These are phyloP conservation scores for Coniferiporia sulphurascens DNA, from an alignment of 1,284 basidiomycete genomes.

Conservation along the genomic window DNA sequence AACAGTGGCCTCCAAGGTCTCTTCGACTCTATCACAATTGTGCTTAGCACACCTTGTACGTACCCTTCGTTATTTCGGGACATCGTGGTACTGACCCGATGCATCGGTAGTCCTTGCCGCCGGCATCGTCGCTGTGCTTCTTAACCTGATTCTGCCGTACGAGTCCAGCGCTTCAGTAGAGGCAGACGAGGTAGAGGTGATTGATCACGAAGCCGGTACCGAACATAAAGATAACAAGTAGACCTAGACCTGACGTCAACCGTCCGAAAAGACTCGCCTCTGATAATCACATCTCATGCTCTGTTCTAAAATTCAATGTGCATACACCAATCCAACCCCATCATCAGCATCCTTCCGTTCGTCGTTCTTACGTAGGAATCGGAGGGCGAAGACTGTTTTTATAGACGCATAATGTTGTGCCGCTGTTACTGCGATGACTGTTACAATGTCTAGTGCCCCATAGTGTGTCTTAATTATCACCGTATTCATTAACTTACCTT, in stretches of 20 bases:
- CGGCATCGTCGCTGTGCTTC: constrained; percentile 59
- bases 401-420: no score
- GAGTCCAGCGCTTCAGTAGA: constrained; percentile 27
- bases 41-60: constrained; percentile 75
- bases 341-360: no score
- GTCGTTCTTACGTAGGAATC: no score
- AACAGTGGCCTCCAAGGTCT: constrained; percentile 64
- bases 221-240: not conserved
- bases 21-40: constrained; percentile 74
- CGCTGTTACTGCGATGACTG: no score
- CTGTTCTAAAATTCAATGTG: no score
- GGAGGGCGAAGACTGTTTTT: no score
- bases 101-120: constrained; percentile 51
- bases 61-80: constrained; percentile 6
- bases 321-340: no score
- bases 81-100: not conserved
- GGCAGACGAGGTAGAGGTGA: constrained; percentile 26
- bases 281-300: no score
- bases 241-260: not conserved
- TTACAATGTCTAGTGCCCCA: no score
- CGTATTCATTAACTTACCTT: no score
- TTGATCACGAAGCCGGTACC: constrained; percentile 24
- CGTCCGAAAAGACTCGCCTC: no score
- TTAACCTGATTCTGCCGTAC: constrained; percentile 62
- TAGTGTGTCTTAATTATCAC: no score